Evolutionary conservation across 2,329 filamentous ascomycete genomes (phyloP).

Genomic region (Zalaria obscura): DNA sequence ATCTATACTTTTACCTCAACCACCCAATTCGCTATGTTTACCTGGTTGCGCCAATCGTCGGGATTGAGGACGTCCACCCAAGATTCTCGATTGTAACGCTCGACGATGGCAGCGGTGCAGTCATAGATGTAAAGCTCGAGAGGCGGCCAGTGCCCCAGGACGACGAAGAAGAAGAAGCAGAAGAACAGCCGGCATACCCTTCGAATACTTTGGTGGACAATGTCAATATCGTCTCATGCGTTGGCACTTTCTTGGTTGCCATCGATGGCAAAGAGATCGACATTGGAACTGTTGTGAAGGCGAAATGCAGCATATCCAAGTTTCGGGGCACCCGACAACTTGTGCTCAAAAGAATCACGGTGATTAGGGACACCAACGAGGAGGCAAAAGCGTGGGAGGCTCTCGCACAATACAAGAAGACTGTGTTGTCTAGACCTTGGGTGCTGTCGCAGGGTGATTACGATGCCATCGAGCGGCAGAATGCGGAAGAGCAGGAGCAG

Average conservation of each 20-base stretch:
- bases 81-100: constrained; percentile 36
- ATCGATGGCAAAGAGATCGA: constrained; percentile 21
- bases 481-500: constrained; percentile 19
- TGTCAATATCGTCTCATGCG: constrained; percentile 19
- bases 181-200: constrained; percentile 8
- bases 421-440: constrained; percentile 41
- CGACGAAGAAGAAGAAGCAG: constrained; percentile 13
- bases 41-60: constrained; percentile 29
- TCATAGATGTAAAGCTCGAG: constrained; percentile 41
- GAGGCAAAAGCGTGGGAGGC: constrained; percentile 41
- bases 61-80: constrained; percentile 23
- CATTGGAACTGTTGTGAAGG: constrained; percentile 38
- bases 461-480: constrained; percentile 23
- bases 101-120: constrained; percentile 47
- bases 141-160: constrained; percentile 9
- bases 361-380: constrained; percentile 36
- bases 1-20: constrained; percentile 41
- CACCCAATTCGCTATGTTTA: constrained; percentile 35
- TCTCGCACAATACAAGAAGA: constrained; percentile 32
- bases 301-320: constrained; percentile 40
- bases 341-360: constrained; percentile 36
- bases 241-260: constrained; percentile 30
- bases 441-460: constrained; percentile 29
- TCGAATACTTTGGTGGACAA: constrained; percentile 24
- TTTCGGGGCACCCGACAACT: constrained; percentile 40